Base-by-base conservation (phyloP, 805 yeast genomes). In the Cyberlindnera euphorbiae region DNA sequence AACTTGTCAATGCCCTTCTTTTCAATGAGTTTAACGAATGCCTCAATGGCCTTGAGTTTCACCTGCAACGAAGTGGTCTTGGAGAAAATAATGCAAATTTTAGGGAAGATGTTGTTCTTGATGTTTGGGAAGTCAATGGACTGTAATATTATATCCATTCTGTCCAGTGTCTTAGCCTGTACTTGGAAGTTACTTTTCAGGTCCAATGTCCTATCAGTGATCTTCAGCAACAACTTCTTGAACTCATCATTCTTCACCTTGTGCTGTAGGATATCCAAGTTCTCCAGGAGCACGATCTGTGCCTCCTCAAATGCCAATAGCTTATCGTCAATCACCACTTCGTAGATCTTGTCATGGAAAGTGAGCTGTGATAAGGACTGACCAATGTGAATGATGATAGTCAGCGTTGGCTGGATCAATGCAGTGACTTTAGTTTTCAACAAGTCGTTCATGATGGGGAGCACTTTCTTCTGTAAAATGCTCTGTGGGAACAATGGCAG, bases 61-160 rank as follows among this genome's bases (percentile, higher is more conserved):
- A 93, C 82, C 5, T 83, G 77, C 23, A 89, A 65, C 19, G 93
- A 77, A 0, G 89, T 85, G 1, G 98, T 93, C 30, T 86, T 82
- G 26, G 87, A 74, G 60, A 90, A 93, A 7, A 86, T 71, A 30
- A 69, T 71, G 30, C 86, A 73, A 13, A 87, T 65, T 30, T 77
- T 62, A 2, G 96, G 95, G 55, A 84, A 76, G n/a, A 88, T 63
- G 22, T 75, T 74, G 47, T 77, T 80, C 47, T 90, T 87, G 38
- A 88, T 69, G 14, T 79, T 73, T 9, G 87, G 70, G 48, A 81
- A 80, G 38, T 81, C 89, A 31, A 80, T 62, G 30, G 71, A 64
- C 7, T 60, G 67, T 3, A 73, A 50, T 23, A 74, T 58, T 13
- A 58, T 42, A 2, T 65, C 57, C 16, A 73, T 56, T 35, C 72